Base-by-base conservation (phyloP, 345 rosid genomes). In the Citrus mangshanensis region DNA sequence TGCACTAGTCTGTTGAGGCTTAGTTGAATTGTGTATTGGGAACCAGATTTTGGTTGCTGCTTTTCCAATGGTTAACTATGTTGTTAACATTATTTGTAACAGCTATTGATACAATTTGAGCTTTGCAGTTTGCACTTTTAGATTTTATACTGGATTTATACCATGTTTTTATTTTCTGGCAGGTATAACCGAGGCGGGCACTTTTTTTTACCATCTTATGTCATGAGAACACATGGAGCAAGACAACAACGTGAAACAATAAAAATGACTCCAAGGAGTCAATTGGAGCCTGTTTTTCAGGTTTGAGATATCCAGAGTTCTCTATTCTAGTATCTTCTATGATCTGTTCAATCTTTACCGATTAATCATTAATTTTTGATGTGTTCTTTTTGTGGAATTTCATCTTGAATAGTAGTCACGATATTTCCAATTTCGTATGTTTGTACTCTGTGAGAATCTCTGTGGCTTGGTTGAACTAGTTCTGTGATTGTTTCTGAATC, bases 151-250 rank as follows among this genome's bases (percentile, higher is more conserved):
- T 74, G 56, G 78, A 77, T 67, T 77, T 72, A 82, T 77, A 70
- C 72, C 27, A 72, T 77, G 61, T n/a, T 5, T 40, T 74, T 46
- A 46, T 85, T 73, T 85, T 80, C 88, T 76, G 64, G 60, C 81
- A 97, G 99, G 86, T 93, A 90, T 88, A 95, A 91, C 82, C 87
- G 74, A 82, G 99, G 98, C 68, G 98, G 95, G 67, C 86, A 97
- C 86, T 88, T 92, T 42, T 92, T 92, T 87, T 87, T 94, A 75
- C 98, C 97, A 73, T 94, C 98, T 34, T 89, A 86, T 83, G 79
- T 93, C 81, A 97, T 97, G 99, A 91, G 98, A 78, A 94, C 89
- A 19, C 99, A 94, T 85, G 98, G 98, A 82, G 91, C 98, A 59
- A 94, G 78, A 87, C 95, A 89, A 81, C 99, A 91, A 70, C 93